phyloP scores from a whole-genome alignment of 805 yeast genomes.

The Zygosaccharomyces pseudorouxii region DNA sequence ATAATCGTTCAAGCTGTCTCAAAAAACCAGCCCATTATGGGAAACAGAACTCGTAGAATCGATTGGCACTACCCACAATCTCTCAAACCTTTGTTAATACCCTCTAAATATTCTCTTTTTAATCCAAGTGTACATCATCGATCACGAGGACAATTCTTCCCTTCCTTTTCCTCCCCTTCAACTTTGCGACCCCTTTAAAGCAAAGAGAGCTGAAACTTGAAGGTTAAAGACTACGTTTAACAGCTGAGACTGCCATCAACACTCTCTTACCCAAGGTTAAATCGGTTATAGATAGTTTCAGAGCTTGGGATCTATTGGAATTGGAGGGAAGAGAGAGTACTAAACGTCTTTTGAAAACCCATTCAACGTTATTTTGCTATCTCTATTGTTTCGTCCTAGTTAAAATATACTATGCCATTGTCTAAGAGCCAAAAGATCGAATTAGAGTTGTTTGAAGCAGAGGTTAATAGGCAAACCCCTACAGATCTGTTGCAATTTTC shows the following conservation, averaged over 20 bases:
- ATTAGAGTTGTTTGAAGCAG: constrained; percentile 58
- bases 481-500: constrained; percentile 69
- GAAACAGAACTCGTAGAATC: background rate
- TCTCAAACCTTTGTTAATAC: background rate
- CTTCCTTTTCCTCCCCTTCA: constrained; percentile 8
- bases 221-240: background rate
- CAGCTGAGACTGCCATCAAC: background rate
- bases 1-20: background rate
- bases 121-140: background rate
- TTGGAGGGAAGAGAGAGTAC: background rate
- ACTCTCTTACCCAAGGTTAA: background rate
- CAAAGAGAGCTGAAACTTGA: background rate
- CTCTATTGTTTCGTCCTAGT: background rate
- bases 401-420: constrained; percentile 13
- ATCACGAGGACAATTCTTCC: background rate
- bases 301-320: background rate
- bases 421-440: constrained; percentile 38
- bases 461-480: constrained; percentile 52
- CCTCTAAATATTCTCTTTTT: background rate
- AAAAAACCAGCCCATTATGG: background rate
- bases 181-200: constrained; percentile 12
- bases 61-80: background rate
- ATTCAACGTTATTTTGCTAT: background rate
- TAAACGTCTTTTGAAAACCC: background rate
- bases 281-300: background rate